A percentile compares a stretch with the other conserved stretches of the same genome.
Evolutionary conservation across 352 stramenopile genomes (phyloP).

Genomic region (Globisporangium acanthophoron): DNA sequence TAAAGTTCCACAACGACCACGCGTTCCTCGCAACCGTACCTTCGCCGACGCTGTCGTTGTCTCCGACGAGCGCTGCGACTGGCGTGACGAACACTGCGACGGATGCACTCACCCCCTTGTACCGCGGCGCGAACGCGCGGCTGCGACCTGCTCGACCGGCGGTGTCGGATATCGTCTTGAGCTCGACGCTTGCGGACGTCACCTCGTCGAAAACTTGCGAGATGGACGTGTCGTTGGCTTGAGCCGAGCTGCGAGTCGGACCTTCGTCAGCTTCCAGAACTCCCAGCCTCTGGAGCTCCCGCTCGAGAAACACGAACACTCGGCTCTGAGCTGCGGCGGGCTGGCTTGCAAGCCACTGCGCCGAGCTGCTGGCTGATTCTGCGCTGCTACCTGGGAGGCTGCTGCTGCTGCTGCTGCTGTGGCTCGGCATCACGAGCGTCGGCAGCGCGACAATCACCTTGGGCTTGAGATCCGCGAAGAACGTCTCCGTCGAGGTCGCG

Average conservation of each 20-base stretch:
- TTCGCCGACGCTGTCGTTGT: not conserved
- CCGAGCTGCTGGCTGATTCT: not conserved
- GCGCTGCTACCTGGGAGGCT: not conserved
- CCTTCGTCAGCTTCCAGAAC: not conserved
- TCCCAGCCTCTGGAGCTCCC: not conserved
- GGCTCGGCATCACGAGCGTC: conserved; percentile 9
- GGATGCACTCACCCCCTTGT: conserved; percentile 4
- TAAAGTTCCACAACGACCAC: conserved; percentile 16
- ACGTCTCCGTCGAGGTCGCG: not conserved
- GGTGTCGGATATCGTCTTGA: not conserved
- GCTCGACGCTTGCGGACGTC: not conserved
- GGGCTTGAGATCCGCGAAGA: not conserved
- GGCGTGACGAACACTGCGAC: conserved; percentile 12
- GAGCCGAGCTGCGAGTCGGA: not conserved
- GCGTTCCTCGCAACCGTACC: conserved; percentile 2
- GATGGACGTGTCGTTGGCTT: not conserved
- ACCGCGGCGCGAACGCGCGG: conserved; percentile 3
- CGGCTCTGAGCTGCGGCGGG: not conserved
- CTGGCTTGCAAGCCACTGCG: conserved; percentile 7
- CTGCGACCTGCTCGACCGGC: not conserved
- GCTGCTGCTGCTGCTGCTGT: not conserved
- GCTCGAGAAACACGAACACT: conserved; percentile 13
- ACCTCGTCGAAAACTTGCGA: no score
- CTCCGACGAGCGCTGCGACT: conserved; percentile 7
- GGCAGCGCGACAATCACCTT: conserved; percentile 11